These are phyloP conservation scores for Aspergillus felis DNA, from an alignment of 2,329 filamentous ascomycete species.

Conservation along the genomic window DNA sequence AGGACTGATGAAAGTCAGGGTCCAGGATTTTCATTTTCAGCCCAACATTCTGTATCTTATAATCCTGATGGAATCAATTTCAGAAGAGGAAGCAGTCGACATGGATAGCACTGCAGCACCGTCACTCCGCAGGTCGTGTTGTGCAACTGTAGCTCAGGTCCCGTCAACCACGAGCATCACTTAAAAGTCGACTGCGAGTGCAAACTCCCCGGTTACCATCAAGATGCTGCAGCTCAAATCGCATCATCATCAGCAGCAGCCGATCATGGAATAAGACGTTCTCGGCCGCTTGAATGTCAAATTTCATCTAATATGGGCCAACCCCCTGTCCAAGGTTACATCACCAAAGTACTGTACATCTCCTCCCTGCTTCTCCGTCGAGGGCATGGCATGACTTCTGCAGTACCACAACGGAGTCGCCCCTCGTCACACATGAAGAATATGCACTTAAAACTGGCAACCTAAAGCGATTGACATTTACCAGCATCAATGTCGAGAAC, in stretches of 20 bases:
- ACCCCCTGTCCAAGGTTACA: neutral
- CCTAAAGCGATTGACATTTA: neutral
- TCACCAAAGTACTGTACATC: neutral
- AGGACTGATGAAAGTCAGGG: neutral
- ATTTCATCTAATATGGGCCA: neutral
- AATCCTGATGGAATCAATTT: neutral
- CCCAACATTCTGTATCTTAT: neutral
- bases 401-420: neutral
- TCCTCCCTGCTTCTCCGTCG: neutral
- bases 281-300: neutral
- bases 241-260: neutral
- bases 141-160: neutral
- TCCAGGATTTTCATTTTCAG: neutral
- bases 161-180: neutral
- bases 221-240: neutral
- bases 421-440: neutral
- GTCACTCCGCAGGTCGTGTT: neutral
- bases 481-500: neutral
- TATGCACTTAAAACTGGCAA: neutral
- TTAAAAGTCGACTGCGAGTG: neutral
- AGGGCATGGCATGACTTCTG: neutral
- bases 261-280: neutral
- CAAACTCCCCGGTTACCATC: neutral
- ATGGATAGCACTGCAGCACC: neutral
- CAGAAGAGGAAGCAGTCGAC: neutral